Conservation (phyloP, 192 early-diverging fungal species). For the Haplosporangium gracile region DNA sequence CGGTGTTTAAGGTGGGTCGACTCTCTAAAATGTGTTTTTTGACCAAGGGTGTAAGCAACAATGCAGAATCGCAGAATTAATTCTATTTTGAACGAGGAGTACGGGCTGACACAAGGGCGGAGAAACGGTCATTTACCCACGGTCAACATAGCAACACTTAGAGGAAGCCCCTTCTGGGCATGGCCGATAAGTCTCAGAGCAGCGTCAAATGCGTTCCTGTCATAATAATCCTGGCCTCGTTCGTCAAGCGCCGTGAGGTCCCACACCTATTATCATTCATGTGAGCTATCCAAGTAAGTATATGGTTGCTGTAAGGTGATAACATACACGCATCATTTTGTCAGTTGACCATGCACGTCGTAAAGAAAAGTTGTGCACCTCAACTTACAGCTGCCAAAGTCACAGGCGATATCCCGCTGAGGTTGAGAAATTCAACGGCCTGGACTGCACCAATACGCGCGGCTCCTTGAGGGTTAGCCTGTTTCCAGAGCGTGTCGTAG, state of each 20-base stretch:
- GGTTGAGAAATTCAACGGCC: not conserved
- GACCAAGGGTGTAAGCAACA: no score
- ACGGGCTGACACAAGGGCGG: not conserved
- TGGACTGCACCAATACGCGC: not conserved
- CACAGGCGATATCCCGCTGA: not conserved
- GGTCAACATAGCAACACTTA: not conserved
- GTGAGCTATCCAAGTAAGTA: no score
- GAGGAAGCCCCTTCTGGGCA: not conserved
- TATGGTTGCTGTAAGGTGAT: no score
- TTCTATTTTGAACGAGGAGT: not conserved
- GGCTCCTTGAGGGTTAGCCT: not conserved
- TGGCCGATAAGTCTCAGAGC: not conserved
- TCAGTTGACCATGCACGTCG: no score
- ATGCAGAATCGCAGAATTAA: no score
- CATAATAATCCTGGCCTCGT: not conserved
- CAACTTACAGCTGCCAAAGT: not conserved
- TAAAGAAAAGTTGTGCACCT: not conserved
- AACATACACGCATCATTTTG: no score
- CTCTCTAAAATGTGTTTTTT: not conserved
- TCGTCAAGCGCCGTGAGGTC: not conserved
- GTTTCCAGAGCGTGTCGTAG: not conserved
- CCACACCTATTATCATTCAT: not conserved
- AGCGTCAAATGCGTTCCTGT: not conserved
- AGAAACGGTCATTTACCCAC: not conserved
- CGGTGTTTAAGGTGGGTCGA: not conserved